Evolutionary conservation across 805 yeast species (phyloP).

Genomic region (Naumovozyma dairenensis): DNA sequence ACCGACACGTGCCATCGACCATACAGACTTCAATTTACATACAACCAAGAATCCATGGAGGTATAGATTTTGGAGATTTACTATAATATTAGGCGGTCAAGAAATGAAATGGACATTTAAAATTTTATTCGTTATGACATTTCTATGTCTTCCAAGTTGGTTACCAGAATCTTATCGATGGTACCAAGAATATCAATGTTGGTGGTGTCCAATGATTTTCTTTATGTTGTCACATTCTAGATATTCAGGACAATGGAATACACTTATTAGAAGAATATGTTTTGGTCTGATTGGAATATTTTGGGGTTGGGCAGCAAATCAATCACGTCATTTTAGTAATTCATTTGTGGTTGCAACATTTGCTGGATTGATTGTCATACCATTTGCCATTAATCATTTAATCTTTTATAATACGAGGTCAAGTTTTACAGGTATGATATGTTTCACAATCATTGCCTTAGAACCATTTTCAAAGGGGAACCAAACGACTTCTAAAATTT

Average conservation of each 20-base stretch:
- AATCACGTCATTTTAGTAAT: slow-evolving; percentile 30
- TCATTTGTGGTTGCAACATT: slow-evolving; percentile 35
- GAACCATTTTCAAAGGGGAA: slow-evolving; percentile 21
- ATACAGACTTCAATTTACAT: slow-evolving; percentile 34
- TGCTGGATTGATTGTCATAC: slow-evolving; percentile 29
- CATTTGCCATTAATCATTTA: slow-evolving; percentile 29
- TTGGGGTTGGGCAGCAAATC: slow-evolving; percentile 40
- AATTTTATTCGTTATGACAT: slow-evolving; percentile 28
- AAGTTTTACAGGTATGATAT: slow-evolving; percentile 32
- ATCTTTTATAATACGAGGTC: slow-evolving; percentile 35
- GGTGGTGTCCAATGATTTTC: slow-evolving; percentile 35
- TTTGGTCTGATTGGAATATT: slow-evolving; percentile 35
- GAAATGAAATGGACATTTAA: slow-evolving; percentile 39
- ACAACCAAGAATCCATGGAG: slow-evolving; percentile 30
- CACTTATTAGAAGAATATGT: slow-evolving; percentile 25
- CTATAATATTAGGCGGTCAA: slow-evolving; percentile 27
- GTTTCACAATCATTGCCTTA: slow-evolving; percentile 34
- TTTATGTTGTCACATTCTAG: slow-evolving; percentile 35
- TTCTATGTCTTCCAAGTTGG: slow-evolving; percentile 38
- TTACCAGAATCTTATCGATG: slow-evolving; percentile 31
- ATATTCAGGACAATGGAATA: slow-evolving; percentile 31
- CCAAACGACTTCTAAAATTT: slow-evolving; percentile 19
- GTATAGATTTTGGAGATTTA: slow-evolving; percentile 32
- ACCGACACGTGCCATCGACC: slow-evolving; percentile 33
- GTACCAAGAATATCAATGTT: slow-evolving; percentile 36